These are phyloP conservation scores for Nothophaeocryptopus gaeumannii DNA, from an alignment of 2,329 filamentous ascomycete species.

Conservation along the genomic window DNA sequence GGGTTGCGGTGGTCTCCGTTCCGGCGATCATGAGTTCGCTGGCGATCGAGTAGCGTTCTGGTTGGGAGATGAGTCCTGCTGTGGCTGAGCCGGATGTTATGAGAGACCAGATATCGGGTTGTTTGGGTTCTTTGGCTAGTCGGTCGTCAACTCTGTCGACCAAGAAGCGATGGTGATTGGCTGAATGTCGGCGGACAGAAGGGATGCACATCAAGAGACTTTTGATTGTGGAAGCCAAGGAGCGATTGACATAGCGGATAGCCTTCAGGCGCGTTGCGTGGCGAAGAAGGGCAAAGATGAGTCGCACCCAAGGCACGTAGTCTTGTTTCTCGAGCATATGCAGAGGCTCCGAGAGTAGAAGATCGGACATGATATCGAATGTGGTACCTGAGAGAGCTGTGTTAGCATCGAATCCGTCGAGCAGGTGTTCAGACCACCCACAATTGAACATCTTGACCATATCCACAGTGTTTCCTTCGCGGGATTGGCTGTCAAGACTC, in stretches of 20 bases:
- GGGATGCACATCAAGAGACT: slow-evolving; percentile 6
- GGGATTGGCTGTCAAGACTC: slow-evolving; percentile 18
- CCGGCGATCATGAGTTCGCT: slow-evolving; percentile 37
- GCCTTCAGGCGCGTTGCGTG: slow-evolving; percentile 14
- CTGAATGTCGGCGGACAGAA: slow-evolving; percentile 13
- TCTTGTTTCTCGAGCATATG: slow-evolving; percentile 26
- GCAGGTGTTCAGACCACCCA: slow-evolving; percentile 9
- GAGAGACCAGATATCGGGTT: slow-evolving; percentile 29
- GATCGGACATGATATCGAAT: slow-evolving; percentile 31
- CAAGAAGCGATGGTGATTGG: slow-evolving; percentile 6
- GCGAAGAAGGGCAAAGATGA: slow-evolving; percentile 25
- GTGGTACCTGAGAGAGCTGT: slow-evolving; percentile 14
- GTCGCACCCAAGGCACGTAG: slow-evolving; percentile 22
- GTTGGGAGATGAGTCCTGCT: slow-evolving; percentile 19
- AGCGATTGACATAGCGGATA: slow-evolving; percentile 8
- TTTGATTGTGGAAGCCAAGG: slow-evolving; percentile 9
- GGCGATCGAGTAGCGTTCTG: slow-evolving; percentile 35
- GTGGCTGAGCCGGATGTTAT: slow-evolving; percentile 22
- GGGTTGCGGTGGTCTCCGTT: slow-evolving; percentile 39
- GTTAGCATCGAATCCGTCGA: slow-evolving; percentile 9
- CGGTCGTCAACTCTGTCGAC: slow-evolving; percentile 26
- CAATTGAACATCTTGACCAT: slow-evolving; percentile 31
- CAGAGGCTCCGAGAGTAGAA: slow-evolving; percentile 27
- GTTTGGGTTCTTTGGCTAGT: slow-evolving; percentile 24
- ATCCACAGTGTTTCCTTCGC: slow-evolving; percentile 17